These are phyloP conservation scores for Pulveroboletus sp. DNA, from an alignment of 768 basidiomycete species.

Conservation along the genomic window DNA sequence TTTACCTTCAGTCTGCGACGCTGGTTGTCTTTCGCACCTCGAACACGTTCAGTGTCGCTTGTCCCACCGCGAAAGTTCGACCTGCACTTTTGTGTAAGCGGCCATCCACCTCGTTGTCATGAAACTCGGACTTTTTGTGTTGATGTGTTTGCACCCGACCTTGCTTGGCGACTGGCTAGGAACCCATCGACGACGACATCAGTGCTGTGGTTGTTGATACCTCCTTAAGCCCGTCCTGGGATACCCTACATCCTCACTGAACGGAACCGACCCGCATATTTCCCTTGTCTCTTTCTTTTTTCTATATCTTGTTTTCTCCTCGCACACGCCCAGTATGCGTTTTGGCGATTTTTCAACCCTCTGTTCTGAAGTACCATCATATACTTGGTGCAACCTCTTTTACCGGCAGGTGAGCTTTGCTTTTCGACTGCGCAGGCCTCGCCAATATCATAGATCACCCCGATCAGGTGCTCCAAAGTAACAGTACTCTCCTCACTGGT, in stretches of 20 bases:
- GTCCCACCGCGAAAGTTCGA: neutral
- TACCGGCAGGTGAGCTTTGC: slow-evolving; percentile 65
- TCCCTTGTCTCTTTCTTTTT: neutral
- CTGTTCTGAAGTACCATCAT: slow-evolving; percentile 67
- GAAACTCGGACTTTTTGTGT: slow-evolving; percentile 24
- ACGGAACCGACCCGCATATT: slow-evolving; percentile 5
- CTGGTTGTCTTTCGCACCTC: neutral
- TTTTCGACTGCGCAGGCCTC: slow-evolving; percentile 4
- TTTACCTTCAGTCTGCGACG: neutral
- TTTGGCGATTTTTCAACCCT: slow-evolving; percentile 73
- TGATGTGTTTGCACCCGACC: slow-evolving; percentile 30
- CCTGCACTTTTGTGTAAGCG: slow-evolving; percentile 18
- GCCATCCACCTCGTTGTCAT: slow-evolving; percentile 10
- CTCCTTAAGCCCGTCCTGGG: slow-evolving; percentile 8
- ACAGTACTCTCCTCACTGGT: slow-evolving; percentile 34
- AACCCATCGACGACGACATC: slow-evolving; percentile 13
- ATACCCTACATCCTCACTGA: slow-evolving; percentile 9
- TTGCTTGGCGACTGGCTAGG: slow-evolving; percentile 24
- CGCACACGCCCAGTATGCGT: slow-evolving; percentile 34
- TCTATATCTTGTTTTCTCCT: neutral
- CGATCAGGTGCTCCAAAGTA: slow-evolving; percentile 38
- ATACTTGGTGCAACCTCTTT: slow-evolving; percentile 94
- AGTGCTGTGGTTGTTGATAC: slow-evolving; percentile 16
- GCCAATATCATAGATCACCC: slow-evolving; percentile 20
- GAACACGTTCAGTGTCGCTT: neutral